Base-by-base conservation (phyloP, 805 yeast genomes). In the Zygosaccharomyces lentus region DNA sequence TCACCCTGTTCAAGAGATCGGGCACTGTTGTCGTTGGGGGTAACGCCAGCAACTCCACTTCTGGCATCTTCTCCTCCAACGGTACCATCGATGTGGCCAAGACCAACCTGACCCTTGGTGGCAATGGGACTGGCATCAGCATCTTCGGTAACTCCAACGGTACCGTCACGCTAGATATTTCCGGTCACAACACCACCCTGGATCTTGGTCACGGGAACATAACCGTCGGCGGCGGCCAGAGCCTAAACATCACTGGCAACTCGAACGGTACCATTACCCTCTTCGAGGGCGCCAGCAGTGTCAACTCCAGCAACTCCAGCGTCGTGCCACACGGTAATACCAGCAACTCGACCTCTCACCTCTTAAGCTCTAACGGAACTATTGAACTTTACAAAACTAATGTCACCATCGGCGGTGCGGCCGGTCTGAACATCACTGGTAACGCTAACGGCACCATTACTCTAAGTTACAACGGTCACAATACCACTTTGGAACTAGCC, bases 371-470 rank as follows among this genome's bases (percentile, higher is more conserved):
- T 13, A 38, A 38, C 15, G 41, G 41, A 5, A 38, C 41, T 10
- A 9, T 38, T 6, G 41, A 38, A 9, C n/a, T 38, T 12, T 27
- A 23, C 32, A 38, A 38, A 16, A 26, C 41, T 8, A 38, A 38
- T 12, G 13, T 38, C 21, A 38, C 41, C 9, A 9, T 38, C 6
- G 41, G 32, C 15, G 15, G 41, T 27, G 34, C 25, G 13, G 19
- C 41, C 23, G 34, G 34, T 3, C 21, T 16, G 6, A 38, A 38
- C 24, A 9, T 27, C 6, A 26, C 34, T 5, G 41, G 41, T 38
- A 38, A 38, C 24, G 12, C 41, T 16, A 38, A 38, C 24, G 41
- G 41, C 12, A 27, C 41, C 15, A 27, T 38, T 13, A 38, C 41
- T 27, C 15, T 38, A 2, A 26, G 29, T n/a, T 9, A 13, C 8